These are phyloP conservation scores for Saitozyma sp. DNA, from an alignment of 768 basidiomycete species.

Conservation along the genomic window DNA sequence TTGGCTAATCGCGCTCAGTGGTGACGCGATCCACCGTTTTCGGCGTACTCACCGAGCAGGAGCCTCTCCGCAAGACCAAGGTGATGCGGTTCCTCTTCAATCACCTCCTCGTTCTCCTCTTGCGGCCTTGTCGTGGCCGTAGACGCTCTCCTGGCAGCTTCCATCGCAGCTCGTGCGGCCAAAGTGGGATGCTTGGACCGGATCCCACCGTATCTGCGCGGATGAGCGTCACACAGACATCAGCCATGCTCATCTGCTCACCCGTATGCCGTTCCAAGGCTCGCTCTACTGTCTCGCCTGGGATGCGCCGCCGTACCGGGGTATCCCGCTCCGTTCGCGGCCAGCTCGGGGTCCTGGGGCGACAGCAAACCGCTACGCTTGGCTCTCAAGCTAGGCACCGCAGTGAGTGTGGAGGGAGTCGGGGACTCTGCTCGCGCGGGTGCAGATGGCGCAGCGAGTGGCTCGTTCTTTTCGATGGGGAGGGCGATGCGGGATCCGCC, in stretches of 20 bases:
- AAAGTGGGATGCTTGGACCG: constrained; percentile 51
- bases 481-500: constrained; percentile 79
- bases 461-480: constrained; percentile 67
- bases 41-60: constrained; percentile 59
- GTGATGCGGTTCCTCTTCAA: constrained; percentile 47
- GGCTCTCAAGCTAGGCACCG: constrained; percentile 20
- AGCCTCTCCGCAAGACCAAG: constrained; percentile 85
- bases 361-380: constrained; percentile 25
- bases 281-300: constrained; percentile 43
- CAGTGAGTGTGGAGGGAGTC: constrained; percentile 7
- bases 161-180: constrained; percentile 45
- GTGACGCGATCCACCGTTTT: neutral
- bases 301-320: constrained; percentile 22
- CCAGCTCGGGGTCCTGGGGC: constrained; percentile 21
- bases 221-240: neutral
- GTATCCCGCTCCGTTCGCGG: constrained; percentile 27
- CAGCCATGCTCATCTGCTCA: constrained; percentile 11
- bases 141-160: constrained; percentile 43
- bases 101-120: constrained; percentile 39
- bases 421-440: neutral
- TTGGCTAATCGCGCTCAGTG: constrained; percentile 60
- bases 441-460: constrained; percentile 19
- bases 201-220: constrained; percentile 47
- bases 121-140: constrained; percentile 19
- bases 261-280: constrained; percentile 51